phyloP scores from a whole-genome alignment of 1,139 yeast genomes.

The Candida mesenterica region DNA sequence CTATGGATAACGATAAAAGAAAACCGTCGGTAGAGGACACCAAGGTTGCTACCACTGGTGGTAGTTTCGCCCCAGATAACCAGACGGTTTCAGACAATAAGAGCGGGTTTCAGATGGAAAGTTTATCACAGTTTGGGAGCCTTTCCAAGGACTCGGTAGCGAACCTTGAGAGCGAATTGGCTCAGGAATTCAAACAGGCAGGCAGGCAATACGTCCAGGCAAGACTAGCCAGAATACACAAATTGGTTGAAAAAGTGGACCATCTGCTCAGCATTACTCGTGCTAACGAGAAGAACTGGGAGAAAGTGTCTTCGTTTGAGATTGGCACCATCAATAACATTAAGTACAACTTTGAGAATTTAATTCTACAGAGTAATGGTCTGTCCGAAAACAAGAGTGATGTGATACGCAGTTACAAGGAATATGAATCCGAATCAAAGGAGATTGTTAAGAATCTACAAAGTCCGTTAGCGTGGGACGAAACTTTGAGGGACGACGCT shows the following conservation, averaged over 20 bases:
- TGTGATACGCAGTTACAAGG: constrained; percentile 22
- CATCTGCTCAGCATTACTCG: constrained; percentile 27
- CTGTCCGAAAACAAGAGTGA: constrained; percentile 17
- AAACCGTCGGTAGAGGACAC: neutral
- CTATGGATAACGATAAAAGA: neutral
- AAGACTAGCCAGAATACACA: constrained; percentile 32
- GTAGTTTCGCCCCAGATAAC: too few species aligned
- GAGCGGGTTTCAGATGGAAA: neutral
- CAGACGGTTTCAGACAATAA: neutral
- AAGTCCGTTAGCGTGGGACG: constrained; percentile 37
- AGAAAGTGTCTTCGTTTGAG: constrained; percentile 31
- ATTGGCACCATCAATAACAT: constrained; percentile 34
- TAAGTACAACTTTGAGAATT: constrained; percentile 34
- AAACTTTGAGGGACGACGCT: constrained; percentile 16
- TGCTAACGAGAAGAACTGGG: constrained; percentile 38
- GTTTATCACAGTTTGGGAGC: constrained; percentile 9
- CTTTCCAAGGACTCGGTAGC: constrained; percentile 31
- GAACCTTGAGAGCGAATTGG: constrained; percentile 28
- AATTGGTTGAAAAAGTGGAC: constrained; percentile 27
- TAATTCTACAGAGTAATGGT: constrained; percentile 18
- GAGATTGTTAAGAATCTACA: constrained; percentile 29
- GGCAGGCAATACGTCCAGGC: constrained; percentile 31
- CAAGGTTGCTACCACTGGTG: neutral
- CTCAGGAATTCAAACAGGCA: constrained; percentile 30
- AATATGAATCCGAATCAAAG: constrained; percentile 30